Percentiles rank a stretch among this genome's conserved stretches.
Evolutionary conservation across 1,284 basidiomycete genomes (phyloP).

Genomic region (Hemileia vastatrix): DNA sequence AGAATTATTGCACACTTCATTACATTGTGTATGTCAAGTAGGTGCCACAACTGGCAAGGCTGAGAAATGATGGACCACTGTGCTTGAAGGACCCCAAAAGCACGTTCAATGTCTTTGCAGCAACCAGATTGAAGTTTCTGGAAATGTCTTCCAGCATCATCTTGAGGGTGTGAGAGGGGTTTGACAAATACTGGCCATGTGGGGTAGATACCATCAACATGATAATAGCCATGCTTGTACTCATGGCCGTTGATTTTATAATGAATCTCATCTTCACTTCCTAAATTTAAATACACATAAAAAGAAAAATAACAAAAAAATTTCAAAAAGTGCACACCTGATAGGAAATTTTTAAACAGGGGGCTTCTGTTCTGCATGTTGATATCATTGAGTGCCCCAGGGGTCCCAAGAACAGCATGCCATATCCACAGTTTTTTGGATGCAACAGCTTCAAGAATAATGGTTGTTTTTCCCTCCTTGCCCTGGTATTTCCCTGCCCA

Average conservation of each 20-base stretch:
- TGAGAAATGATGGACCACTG: no score
- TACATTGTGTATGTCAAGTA: no score
- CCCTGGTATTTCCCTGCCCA: not conserved
- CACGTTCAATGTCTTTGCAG: no score
- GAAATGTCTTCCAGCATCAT: no score
- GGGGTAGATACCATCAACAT: not conserved
- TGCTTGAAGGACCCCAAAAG: no score
- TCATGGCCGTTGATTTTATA: not conserved
- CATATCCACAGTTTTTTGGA: not conserved
- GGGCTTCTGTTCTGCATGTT: not conserved
- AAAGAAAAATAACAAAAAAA: no score
- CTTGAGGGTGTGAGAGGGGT: not conserved
- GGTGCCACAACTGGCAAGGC: no score
- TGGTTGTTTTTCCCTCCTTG: not conserved
- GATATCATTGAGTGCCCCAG: conserved; percentile 1
- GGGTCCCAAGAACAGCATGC: conserved; percentile 1
- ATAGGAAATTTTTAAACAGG: not conserved
- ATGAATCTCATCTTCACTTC: not conserved
- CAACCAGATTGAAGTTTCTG: no score
- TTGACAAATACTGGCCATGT: not conserved
- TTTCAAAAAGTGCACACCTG: not conserved
- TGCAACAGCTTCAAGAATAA: not conserved
- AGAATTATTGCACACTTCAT: no score
- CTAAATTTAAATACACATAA: not conserved
- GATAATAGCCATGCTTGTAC: not conserved